Base-by-base conservation (phyloP, 1,284 basidiomycete genomes). In the Malassezia equina region DNA sequence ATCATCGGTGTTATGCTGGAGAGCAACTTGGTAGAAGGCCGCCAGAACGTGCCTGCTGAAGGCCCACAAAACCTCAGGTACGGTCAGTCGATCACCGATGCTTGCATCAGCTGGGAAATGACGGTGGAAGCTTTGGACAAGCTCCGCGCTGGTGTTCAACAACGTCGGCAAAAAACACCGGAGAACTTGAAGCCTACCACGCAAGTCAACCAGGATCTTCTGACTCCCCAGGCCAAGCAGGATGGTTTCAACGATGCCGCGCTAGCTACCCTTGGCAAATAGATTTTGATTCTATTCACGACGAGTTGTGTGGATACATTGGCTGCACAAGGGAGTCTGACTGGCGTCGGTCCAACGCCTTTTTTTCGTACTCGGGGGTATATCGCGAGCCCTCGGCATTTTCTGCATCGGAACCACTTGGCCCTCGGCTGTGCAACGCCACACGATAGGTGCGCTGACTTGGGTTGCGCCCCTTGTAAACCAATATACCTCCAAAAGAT, bases 1-100 rank as follows among this genome's bases (percentile, higher is more conserved):
- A 89, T 98, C 64, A 86, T 94, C 81, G 93, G 93, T 56, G 90
- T 94, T 58, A 98, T 98, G 94, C 81, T 96, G 60, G 94, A 98
- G 77, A 88, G 86, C 45, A 93, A 98, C 76, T 80, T 96, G 55
- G 81, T 87, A 44, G 91, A 66, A 25, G 69, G 69, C 28, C 66
- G 68, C 32, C 70, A 73, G 52, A 58, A 33, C n/a, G 69, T 73
- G 53, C 70, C 70, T 0, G 19, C 59, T 3, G 13, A 40, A 4
- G 70, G 70, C 4, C 70, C 70, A 1, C 48, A 56, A 5, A 60
- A 36, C 8, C 58, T 73, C 11, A 67, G 45, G 29, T 67, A 66
- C 52, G 70, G 70, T 6, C 64, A 71, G 57, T 62, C 59, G 21
- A 66, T 73, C 36, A 73, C 70, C 2, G 70, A 73, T 47, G 52